A percentile compares a stretch with the other conserved stretches of the same genome.
These are phyloP conservation scores for Phylloporus rhodoxanthus DNA, from an alignment of 768 basidiomycete genomes.

Conservation along the genomic window DNA sequence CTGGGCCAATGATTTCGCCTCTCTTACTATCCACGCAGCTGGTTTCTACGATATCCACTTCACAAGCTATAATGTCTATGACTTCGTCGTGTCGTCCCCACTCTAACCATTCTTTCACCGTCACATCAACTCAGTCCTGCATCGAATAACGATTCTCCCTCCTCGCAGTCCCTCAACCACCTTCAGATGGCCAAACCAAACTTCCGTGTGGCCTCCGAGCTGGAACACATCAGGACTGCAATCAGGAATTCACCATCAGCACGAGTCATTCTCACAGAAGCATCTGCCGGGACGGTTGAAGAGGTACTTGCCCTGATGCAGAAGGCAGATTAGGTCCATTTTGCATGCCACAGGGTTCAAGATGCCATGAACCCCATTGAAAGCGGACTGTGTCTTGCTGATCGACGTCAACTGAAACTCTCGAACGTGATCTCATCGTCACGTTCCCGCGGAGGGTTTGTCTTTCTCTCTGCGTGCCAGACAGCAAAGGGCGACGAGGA, in stretches of 20 bases:
- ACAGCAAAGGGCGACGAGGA: constrained; percentile 34
- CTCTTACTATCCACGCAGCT: constrained; percentile 4
- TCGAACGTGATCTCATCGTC: constrained; percentile 2
- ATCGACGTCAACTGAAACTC: neutral
- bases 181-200: constrained; percentile 2
- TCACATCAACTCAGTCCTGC: neutral
- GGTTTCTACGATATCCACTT: neutral
- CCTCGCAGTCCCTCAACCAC: constrained; percentile 14
- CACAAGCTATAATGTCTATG: neutral
- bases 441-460: constrained; percentile 26
- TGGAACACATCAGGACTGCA: constrained; percentile 17
- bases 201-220: constrained; percentile 12
- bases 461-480: constrained; percentile 44
- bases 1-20: neutral
- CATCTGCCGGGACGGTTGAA: neutral
- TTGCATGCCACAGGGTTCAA: constrained; percentile 30
- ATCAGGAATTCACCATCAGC: neutral
- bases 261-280: neutral
- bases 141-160: neutral
- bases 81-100: constrained; percentile 13
- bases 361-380: constrained; percentile 8
- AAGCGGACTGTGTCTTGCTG: constrained; percentile 19
- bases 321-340: constrained; percentile 14
- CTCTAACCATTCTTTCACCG: constrained; percentile 16
- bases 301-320: constrained; percentile 6